These are phyloP conservation scores for Endothia cerciana DNA, from an alignment of 2,329 filamentous ascomycete species.

Conservation along the genomic window DNA sequence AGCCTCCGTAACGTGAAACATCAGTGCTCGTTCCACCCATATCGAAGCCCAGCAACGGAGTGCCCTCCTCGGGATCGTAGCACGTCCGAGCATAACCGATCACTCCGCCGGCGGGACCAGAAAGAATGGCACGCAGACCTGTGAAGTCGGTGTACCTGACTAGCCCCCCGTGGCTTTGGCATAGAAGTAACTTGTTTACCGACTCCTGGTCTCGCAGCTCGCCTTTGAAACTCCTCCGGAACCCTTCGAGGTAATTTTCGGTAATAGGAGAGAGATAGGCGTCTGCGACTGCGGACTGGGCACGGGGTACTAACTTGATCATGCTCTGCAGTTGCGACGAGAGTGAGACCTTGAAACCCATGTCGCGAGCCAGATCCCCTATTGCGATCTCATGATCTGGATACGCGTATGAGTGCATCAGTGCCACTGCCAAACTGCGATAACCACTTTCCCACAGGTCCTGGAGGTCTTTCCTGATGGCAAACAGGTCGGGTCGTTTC, in stretches of 20 bases:
- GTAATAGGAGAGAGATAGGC: conserved; percentile 81
- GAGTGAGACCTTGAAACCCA: conserved; percentile 80
- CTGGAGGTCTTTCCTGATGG: conserved; percentile 64
- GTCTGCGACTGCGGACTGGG: conserved; percentile 77
- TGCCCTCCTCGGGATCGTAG: conserved; percentile 80
- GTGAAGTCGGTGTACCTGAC: conserved; percentile 81
- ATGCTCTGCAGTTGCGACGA: conserved; percentile 86
- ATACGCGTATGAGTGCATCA: conserved; percentile 93
- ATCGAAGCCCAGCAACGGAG: conserved; percentile 90
- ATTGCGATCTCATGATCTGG: conserved; percentile 82
- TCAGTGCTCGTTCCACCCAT: conserved; percentile 96
- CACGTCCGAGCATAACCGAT: conserved; percentile 94
- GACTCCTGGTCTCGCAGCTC: conserved; percentile 86
- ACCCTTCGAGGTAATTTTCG: conserved; percentile 73
- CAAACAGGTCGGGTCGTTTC: conserved; percentile 59
- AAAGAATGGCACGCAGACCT: conserved; percentile 82
- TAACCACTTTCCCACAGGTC: conserved; percentile 72
- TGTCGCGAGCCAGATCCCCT: conserved; percentile 75
- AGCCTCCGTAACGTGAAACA: conserved; percentile 83
- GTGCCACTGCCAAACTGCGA: conserved; percentile 81
- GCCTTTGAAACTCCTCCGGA: conserved; percentile 79
- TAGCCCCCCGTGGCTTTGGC: conserved; percentile 75
- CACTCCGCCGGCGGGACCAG: conserved; percentile 87
- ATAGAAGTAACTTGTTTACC: neutral
- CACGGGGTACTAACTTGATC: conserved; percentile 79